Conservation (phyloP, 768 basidiomycete species). For the Auriculariales sp. region DNA sequence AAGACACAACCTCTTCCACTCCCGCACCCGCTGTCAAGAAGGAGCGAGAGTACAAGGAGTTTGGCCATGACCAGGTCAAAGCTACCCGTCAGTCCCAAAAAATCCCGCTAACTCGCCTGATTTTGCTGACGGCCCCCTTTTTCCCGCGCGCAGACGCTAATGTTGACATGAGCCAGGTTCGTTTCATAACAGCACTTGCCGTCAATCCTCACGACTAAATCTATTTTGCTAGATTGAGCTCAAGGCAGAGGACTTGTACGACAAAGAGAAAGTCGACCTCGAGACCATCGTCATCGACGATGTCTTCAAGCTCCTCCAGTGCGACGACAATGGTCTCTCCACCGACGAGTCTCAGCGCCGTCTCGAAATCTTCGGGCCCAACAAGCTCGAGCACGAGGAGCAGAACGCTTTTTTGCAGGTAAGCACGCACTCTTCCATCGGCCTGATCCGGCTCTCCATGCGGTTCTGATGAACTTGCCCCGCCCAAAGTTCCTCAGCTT, state of each 20-base stretch:
- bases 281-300: conserved; percentile 95
- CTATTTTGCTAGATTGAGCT: conserved; percentile 51
- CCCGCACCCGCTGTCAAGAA: conserved; percentile 19
- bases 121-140: conserved; percentile 8
- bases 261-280: conserved; percentile 98
- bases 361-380: conserved; percentile 87
- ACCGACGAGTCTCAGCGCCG: conserved; percentile 67
- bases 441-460: not conserved
- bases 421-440: conserved; percentile 8
- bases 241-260: conserved; percentile 86
- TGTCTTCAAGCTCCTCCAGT: conserved; percentile 92
- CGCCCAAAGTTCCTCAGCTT: conserved; percentile 65
- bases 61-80: conserved; percentile 56
- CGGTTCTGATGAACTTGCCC: not conserved
- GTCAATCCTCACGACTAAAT: not conserved
- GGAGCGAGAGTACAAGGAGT: conserved; percentile 82
- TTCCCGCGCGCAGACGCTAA: conserved; percentile 45
- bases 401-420: conserved; percentile 86
- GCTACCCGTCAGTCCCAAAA: conserved; percentile 40
- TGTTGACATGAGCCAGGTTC: conserved; percentile 71
- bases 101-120: not conserved
- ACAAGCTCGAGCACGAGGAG: conserved; percentile 84
- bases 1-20: not conserved
- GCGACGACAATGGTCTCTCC: conserved; percentile 65
- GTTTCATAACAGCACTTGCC: not conserved